A percentile compares a stretch with the other conserved stretches of the same genome.
These are phyloP conservation scores for Penicillium sp. DNA, from an alignment of 2,329 filamentous ascomycete genomes.

Conservation along the genomic window DNA sequence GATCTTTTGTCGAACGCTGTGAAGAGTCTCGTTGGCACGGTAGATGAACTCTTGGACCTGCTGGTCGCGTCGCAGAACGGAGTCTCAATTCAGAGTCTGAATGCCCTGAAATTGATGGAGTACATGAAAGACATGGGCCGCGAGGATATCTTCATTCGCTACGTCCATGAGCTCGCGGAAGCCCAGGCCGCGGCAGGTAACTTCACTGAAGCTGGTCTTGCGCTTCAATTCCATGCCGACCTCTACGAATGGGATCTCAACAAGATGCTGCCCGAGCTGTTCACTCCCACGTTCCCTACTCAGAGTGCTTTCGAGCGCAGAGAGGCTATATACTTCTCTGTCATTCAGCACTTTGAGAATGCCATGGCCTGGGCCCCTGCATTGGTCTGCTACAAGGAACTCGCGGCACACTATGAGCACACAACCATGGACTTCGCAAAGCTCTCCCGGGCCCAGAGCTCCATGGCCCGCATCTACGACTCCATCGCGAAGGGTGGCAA, in stretches of 20 bases:
- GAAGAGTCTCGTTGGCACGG: conserved; percentile 75
- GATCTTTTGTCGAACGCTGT: conserved; percentile 77
- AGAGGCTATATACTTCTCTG: conserved; percentile 87
- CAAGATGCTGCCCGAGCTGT: conserved; percentile 64
- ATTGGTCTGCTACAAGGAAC: conserved; percentile 82
- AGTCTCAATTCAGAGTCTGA: conserved; percentile 75
- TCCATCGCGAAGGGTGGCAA: conserved; percentile 80
- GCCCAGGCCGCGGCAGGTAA: conserved; percentile 77
- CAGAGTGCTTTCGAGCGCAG: conserved; percentile 92
- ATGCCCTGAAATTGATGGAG: conserved; percentile 89
- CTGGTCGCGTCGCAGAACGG: conserved; percentile 85
- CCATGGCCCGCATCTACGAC: conserved; percentile 92
- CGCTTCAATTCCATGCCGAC: conserved; percentile 86
- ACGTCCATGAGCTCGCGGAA: conserved; percentile 86
- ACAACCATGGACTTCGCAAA: conserved; percentile 91
- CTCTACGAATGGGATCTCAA: conserved; percentile 87
- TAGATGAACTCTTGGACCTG: conserved; percentile 88
- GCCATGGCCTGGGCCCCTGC: conserved; percentile 93
- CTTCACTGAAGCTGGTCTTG: conserved; percentile 83
- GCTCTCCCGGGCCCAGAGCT: conserved; percentile 81
- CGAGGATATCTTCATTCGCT: conserved; percentile 93
- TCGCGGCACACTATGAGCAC: conserved; percentile 86
- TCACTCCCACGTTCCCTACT: conserved; percentile 75
- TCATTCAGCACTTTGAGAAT: conserved; percentile 93
- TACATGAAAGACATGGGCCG: conserved; percentile 96